Evolutionary conservation across 78 protist species (phyloP), one percentile per base, ranked within the genome.

Genomic region (Neovahlkampfia damariscottae): DNA sequence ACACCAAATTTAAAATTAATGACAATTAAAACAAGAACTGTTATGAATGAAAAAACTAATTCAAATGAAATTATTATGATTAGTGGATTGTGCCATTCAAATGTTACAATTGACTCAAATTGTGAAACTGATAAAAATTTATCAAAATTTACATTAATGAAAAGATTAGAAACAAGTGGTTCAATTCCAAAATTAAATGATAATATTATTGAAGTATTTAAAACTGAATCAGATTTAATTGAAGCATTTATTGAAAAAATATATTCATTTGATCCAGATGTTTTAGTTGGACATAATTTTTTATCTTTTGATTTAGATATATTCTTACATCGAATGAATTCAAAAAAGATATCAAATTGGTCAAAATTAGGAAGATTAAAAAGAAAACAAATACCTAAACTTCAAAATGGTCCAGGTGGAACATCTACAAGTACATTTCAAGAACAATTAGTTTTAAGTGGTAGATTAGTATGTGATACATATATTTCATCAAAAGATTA

Each of bases 201-300:
- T 19, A 19, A 19, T 19, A 50, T 19, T 50, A 19, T 50, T 19
- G 62, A 19, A 19, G 62, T 19, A 50, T n/a, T n/a, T n/a, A n/a
- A n/a, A n/a, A n/a, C n/a, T n/a, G 81, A 77, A 8, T 8, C 62
- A 6, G 36, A 58, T 19, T 41, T 75, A 71, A 78, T 75, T 62
- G 4, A 40, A 29, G 5, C 38, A 8, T 5, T 81, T 28, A 10
- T 76, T 2, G 50, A 2, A 7, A 2, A 37, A 36, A 2, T 81
- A 6, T 9, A 1, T 3, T 1, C 19, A 10, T 31, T 41, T 36
- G 85, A 82, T 36, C 82, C 71, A 2, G 89, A 80, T 8, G 68
- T 80, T 40, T 5, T 82, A 31, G 74, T 83, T 35, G 91, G 85
- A 30, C 99, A 96, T 92, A 94, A 93, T 74, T 68, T 94, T 59